Evolutionary conservation across 1,139 yeast genomes (phyloP), one percentile per base, ranked within the genome.

Genomic region (Yamadazyma sp.): DNA sequence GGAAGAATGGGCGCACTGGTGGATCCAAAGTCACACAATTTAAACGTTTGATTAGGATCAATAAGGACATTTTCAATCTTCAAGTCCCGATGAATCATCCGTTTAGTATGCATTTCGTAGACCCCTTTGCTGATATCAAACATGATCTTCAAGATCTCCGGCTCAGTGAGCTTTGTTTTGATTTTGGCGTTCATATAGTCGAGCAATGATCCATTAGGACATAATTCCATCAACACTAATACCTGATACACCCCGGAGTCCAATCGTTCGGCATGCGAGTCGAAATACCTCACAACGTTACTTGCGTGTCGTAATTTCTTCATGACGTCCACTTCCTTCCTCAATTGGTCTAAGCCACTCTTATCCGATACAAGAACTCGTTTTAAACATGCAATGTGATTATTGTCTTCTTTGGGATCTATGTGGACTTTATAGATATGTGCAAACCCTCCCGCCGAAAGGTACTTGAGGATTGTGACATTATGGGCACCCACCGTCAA

Each of bases 11-110:
- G 82, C 14, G 76, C 78, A 31, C 42, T 39, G 0, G 96, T 86
- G 1, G 97, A 88, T 1, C 99, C 99, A 67, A 92, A 92, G 62
- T 92, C 99, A 58, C 96, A 86, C 29, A 92, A 66, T 60, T 90
- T 92, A 61, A 78, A 94, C 37, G 76, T 76, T 34, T 87, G 85
- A 33, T 80, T 70, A 3, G 70, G 76, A 50, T 88, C 86, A 22
- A 92, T 83, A 46, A 92, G 72, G 6, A 92, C 97, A 59, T 92
- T 92, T 61, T 92, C 99, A 50, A 94, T 90, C 64, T 92, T 92
- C 52, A 92, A 83, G 63, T 92, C 99, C 38, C 92, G 66, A 56
- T 86, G 95, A 33, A 85, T 70, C 55, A 85, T 61, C 36, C 73
- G 67, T 42, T 76, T 50, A 17, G 72, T 70, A 58, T 86, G 95